Conservation (phyloP, 768 basidiomycete genomes). For the Amanita brunnescens region DNA sequence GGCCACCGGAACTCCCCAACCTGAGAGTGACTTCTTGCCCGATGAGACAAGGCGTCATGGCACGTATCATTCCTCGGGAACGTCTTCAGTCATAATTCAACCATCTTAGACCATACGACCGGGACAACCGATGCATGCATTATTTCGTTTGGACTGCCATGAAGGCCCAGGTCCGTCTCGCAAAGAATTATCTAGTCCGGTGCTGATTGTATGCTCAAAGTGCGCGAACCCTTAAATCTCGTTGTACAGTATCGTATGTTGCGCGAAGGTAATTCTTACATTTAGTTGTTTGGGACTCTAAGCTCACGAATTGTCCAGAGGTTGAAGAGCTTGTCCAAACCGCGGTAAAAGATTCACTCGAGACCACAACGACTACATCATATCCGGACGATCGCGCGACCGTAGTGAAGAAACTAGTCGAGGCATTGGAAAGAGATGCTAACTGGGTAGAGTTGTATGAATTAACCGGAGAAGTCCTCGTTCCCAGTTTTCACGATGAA, state of each 20-base stretch:
- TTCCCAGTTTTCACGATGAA: slow-evolving; percentile 34
- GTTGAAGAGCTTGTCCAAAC: slow-evolving; percentile 53
- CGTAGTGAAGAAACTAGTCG: slow-evolving; percentile 41
- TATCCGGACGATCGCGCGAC: slow-evolving; percentile 29
- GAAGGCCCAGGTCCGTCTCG: slow-evolving; percentile 46
- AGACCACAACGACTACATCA: slow-evolving; percentile 21
- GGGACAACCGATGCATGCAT: slow-evolving; percentile 61
- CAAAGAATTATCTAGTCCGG: slow-evolving; percentile 5
- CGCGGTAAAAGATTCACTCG: slow-evolving; percentile 34
- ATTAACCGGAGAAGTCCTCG: slow-evolving; percentile 58
- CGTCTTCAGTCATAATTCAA: not conserved
- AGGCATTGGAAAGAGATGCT: slow-evolving; percentile 52
- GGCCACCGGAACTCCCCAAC: slow-evolving; percentile 32
- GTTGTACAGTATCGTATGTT: slow-evolving; percentile 71
- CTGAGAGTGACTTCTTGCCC: slow-evolving; percentile 29
- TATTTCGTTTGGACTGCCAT: slow-evolving; percentile 69
- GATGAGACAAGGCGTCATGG: slow-evolving; percentile 38
- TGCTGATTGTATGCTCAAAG: slow-evolving; percentile 25
- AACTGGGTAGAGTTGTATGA: slow-evolving; percentile 65
- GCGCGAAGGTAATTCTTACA: slow-evolving; percentile 55
- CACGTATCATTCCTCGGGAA: slow-evolving; percentile 18
- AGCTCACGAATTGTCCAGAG: slow-evolving; percentile 34
- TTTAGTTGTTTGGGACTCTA: not conserved
- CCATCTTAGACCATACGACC: slow-evolving; percentile 62
- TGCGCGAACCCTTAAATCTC: slow-evolving; percentile 52